Conservation (phyloP, 1,139 yeast species). For the Blastobotrys petasosporus region DNA sequence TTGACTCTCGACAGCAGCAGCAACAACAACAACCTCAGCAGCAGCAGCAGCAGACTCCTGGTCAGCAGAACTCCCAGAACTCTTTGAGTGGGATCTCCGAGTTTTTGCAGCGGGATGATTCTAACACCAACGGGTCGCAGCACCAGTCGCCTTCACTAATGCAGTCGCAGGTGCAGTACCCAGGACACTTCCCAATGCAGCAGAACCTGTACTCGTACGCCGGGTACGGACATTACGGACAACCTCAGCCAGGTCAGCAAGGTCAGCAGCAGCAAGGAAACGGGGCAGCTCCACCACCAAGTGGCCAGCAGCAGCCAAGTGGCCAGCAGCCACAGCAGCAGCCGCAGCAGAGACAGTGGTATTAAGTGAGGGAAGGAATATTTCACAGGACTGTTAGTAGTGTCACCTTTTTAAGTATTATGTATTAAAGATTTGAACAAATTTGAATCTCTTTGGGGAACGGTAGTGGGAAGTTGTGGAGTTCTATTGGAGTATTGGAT, state of each 20-base stretch:
- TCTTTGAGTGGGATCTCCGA: conserved; percentile 31
- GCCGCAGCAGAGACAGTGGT: conserved; percentile 1
- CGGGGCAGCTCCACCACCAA: not conserved
- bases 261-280: conserved; percentile 12
- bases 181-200: conserved; percentile 23
- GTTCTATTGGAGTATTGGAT: too few species aligned
- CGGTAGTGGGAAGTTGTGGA: too few species aligned
- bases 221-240: conserved; percentile 31
- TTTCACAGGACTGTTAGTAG: not conserved
- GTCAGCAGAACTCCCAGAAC: conserved; percentile 18
- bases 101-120: conserved; percentile 32
- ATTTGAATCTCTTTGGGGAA: not conserved
- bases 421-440: not conserved
- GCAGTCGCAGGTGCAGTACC: conserved; percentile 21
- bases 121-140: conserved; percentile 16
- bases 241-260: conserved; percentile 11
- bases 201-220: conserved; percentile 30
- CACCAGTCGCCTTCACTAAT: conserved; percentile 15
- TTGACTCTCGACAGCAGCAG: conserved; percentile 22
- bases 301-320: conserved; percentile 5
- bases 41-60: conserved; percentile 18
- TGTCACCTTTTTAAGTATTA: not conserved
- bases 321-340: conserved; percentile 5
- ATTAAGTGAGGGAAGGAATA: not conserved
- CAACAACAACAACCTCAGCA: conserved; percentile 17